Percentiles rank a stretch among this genome's conserved stretches.
These are phyloP conservation scores for Perkinsus chesapeaki DNA, from an alignment of 169 alveolate genomes.

Conservation along the genomic window DNA sequence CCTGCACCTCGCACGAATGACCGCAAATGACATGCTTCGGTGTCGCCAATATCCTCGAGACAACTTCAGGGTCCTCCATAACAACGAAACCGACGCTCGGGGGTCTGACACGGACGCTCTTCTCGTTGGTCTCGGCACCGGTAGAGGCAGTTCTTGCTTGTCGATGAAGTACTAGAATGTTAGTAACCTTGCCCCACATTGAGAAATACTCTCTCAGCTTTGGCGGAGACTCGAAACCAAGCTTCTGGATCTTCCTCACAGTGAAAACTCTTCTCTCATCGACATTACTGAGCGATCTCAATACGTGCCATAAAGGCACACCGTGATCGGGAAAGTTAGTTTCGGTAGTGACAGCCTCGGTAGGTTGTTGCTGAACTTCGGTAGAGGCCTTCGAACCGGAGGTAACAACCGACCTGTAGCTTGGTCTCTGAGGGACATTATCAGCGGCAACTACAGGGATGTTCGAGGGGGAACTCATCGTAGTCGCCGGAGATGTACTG, in stretches of 20 bases:
- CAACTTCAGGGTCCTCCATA: neutral
- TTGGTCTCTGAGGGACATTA: neutral
- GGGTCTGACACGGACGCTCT: neutral
- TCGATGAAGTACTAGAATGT: neutral
- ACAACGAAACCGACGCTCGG: neutral
- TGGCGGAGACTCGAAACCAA: neutral
- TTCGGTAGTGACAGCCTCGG: neutral
- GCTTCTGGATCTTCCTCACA: neutral
- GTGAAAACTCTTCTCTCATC: neutral
- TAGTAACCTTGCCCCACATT: neutral
- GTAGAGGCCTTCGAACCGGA: neutral
- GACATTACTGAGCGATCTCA: neutral
- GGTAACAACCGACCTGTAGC: neutral
- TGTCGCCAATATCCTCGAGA: neutral
- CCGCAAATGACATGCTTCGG: neutral
- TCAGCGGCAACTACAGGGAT: neutral
- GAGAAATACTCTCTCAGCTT: slow-evolving; percentile 3
- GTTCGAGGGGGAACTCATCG: too few species aligned
- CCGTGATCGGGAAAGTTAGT: neutral
- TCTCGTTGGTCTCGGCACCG: neutral
- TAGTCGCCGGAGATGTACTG: too few species aligned
- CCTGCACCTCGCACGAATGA: neutral
- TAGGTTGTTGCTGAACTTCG: neutral
- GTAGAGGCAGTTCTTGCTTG: neutral
- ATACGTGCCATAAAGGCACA: neutral